phyloP scores from a whole-genome alignment of 768 basidiomycete genomes.

The Lactarius psammicola region DNA sequence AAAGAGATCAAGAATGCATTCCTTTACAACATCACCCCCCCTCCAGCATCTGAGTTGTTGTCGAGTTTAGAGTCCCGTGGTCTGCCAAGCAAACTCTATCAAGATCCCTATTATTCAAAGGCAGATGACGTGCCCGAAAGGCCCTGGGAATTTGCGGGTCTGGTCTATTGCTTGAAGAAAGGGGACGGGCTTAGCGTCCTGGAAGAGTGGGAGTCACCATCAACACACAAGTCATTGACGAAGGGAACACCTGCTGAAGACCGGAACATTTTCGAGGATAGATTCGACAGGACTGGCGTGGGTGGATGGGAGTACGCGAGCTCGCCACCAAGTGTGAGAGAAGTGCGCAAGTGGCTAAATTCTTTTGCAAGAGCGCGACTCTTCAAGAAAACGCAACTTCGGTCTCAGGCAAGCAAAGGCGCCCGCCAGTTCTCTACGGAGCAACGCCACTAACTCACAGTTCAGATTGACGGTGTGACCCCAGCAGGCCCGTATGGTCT shows the following conservation, averaged over 20 bases:
- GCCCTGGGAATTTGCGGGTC: slow-evolving; percentile 77
- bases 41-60: slow-evolving; percentile 48
- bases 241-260: not conserved
- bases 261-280: slow-evolving; percentile 18
- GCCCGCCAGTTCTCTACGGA: not conserved
- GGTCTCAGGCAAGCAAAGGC: slow-evolving; percentile 51
- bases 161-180: slow-evolving; percentile 69
- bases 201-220: slow-evolving; percentile 52
- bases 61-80: slow-evolving; percentile 45
- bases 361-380: slow-evolving; percentile 32
- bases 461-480: slow-evolving; percentile 70
- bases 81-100: slow-evolving; percentile 63
- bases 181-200: slow-evolving; percentile 55
- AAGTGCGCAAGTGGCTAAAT: slow-evolving; percentile 55
- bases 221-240: not conserved
- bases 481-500: slow-evolving; percentile 70
- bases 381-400: slow-evolving; percentile 32
- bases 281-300: slow-evolving; percentile 37
- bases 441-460: slow-evolving; percentile 7
- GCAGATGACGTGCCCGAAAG: slow-evolving; percentile 62
- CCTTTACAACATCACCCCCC: slow-evolving; percentile 51
- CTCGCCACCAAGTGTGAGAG: slow-evolving; percentile 58
- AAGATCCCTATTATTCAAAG: slow-evolving; percentile 77
- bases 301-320: slow-evolving; percentile 82
- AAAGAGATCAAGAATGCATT: slow-evolving; percentile 40